Conservation (phyloP, 2,329 filamentous ascomycete species). For the Neofusicoccum umdonicola region DNA sequence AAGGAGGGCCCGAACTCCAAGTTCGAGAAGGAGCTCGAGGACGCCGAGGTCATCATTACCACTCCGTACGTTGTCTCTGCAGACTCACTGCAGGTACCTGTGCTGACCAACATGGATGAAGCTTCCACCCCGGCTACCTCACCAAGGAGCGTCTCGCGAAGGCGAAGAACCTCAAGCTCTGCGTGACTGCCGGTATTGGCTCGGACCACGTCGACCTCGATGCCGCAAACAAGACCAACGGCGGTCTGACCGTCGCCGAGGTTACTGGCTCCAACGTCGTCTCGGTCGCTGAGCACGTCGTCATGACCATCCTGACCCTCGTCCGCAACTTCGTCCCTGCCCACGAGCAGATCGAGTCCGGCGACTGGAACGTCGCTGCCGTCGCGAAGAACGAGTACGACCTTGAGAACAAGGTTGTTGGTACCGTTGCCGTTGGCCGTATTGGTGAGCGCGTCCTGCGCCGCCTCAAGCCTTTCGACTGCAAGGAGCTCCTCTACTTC, state of each 20-base stretch:
- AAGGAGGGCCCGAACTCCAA: slow-evolving; percentile 92
- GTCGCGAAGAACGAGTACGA: slow-evolving; percentile 99
- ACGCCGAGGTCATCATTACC: slow-evolving; percentile 98
- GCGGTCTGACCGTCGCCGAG: slow-evolving; percentile 93
- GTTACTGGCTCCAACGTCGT: slow-evolving; percentile 98
- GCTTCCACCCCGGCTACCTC: slow-evolving; percentile 97
- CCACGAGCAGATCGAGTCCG: slow-evolving; percentile 84
- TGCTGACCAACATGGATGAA: slow-evolving; percentile 36
- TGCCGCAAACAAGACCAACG: slow-evolving; percentile 97
- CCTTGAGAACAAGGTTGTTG: slow-evolving; percentile 94
- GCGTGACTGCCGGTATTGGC: slow-evolving; percentile 94
- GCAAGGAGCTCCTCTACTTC: slow-evolving; percentile 99
- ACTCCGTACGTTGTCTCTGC: slow-evolving; percentile 66
- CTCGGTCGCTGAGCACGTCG: slow-evolving; percentile 96
- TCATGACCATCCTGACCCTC: slow-evolving; percentile 97
- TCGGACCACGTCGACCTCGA: slow-evolving; percentile 98
- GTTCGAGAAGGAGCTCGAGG: slow-evolving; percentile 93
- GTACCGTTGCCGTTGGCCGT: slow-evolving; percentile 94
- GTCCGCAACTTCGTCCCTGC: slow-evolving; percentile 98
- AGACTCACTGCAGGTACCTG: slow-evolving; percentile 24
- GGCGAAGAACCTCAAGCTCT: slow-evolving; percentile 98
- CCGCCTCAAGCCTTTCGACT: slow-evolving; percentile 95
- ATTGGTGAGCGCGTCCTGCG: slow-evolving; percentile 98
- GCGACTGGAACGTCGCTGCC: slow-evolving; percentile 93
- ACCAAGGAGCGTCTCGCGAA: slow-evolving; percentile 93